Evolutionary conservation across 176 grass and related monocot species (phyloP), one percentile per base, ranked within the genome.

Genomic region (Carex cristatella): DNA sequence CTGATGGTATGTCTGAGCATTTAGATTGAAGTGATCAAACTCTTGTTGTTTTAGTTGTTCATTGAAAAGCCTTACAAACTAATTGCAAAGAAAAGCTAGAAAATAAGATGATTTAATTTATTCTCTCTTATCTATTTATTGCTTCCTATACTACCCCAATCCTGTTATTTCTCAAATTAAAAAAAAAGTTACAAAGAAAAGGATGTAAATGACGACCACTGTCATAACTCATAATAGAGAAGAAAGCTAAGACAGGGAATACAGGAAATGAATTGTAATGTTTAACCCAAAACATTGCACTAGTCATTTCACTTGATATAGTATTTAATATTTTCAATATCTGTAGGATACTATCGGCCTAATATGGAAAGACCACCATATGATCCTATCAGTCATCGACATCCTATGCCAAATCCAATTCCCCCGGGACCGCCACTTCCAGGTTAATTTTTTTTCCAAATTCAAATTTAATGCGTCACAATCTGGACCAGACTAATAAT

Each of bases 291-390:
- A 57, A 78, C 30, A 56, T 51, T 57, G 37, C 51, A 78, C 4
- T 78, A 33, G 69, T 91, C 85, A 49, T 82, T 84, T 82, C 83
- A 67, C 65, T 49, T 87, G 14, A 81, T 42, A 58, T 32, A 59
- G 54, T n/a, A 71, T 42, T 42, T 69, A 56, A 86, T 66, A 53
- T 80, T 86, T 33, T 61, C 51, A 56, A 69, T 85, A 79, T 62
- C 84, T 83, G 64, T 81, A 99, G 96, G 96, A 82, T 99, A 81
- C 87, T 89, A 82, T 72, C 91, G 96, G 77, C 86, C 90, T 71
- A 94, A 86, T 83, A 91, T 89, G 10, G 93, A 95, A 69, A 95
- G 91, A 69, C 81, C 93, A 68, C 90, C 88, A 62, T 75, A 89
- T 59, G 90, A 94, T 84, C 69, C 83, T 81, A 88, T 95, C 69